Percentiles rank a stretch among this genome's conserved stretches.
Conservation (phyloP, 2,329 filamentous ascomycete genomes). For the Ascomycota sp. region DNA sequence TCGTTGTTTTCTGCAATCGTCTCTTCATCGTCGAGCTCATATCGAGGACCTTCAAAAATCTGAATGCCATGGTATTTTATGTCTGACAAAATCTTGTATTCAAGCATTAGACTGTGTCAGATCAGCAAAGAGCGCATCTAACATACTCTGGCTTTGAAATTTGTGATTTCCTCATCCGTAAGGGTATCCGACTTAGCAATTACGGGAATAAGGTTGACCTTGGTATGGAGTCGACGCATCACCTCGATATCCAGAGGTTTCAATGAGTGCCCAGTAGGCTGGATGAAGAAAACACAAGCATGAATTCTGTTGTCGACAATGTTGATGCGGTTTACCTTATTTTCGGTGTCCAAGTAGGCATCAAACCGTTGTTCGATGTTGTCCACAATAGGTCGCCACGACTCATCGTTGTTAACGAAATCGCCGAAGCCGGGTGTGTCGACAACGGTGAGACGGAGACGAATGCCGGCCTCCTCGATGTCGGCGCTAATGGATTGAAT, state of each 20-base stretch:
- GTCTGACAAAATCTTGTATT: conserved; percentile 68
- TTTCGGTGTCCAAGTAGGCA: conserved; percentile 95
- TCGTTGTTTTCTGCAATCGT: conserved; percentile 99
- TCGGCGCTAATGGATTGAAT: conserved; percentile 91
- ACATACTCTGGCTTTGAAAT: conserved; percentile 91
- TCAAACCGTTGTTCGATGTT: conserved; percentile 99
- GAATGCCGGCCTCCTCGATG: conserved; percentile 96
- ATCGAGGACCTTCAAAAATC: conserved; percentile 96
- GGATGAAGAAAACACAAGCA: conserved; percentile 98
- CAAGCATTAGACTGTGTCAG: background rate
- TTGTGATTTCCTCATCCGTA: conserved; percentile 84
- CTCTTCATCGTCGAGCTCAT: conserved; percentile 97
- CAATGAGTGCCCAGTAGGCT: conserved; percentile 92
- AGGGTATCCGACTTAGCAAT: conserved; percentile 97
- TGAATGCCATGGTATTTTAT: conserved; percentile 95
- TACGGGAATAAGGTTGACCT: conserved; percentile 98
- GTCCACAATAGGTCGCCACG: conserved; percentile 96
- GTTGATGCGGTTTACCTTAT: conserved; percentile 99
- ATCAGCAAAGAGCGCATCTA: background rate
- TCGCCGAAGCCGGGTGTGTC: conserved; percentile 97
- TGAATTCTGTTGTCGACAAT: conserved; percentile 98
- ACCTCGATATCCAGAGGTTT: conserved; percentile 98
- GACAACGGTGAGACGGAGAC: conserved; percentile 86
- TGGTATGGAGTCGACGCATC: conserved; percentile 97
- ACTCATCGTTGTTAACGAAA: conserved; percentile 99